A percentile compares a stretch with the other conserved stretches of the same genome.
phyloP scores from a whole-genome alignment of 805 yeast species.

The Yamadazyma philogaea region DNA sequence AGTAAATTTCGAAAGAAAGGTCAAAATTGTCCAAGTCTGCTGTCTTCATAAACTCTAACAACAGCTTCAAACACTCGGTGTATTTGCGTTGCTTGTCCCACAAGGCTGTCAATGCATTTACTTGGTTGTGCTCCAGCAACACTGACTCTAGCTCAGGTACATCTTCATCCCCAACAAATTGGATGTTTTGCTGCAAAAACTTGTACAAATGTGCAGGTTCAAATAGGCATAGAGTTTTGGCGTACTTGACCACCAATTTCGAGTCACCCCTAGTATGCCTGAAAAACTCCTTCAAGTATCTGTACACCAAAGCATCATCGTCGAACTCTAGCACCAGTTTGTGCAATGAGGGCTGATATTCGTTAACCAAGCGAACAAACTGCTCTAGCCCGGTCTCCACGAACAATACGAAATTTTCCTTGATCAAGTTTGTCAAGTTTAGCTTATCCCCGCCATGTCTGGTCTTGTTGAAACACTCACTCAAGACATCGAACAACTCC shows the following conservation, averaged over 20 bases:
- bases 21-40: slow-evolving; percentile 18
- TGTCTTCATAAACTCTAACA: slow-evolving; percentile 16
- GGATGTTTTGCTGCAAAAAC: slow-evolving; percentile 13
- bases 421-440: slow-evolving; percentile 22
- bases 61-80: slow-evolving; percentile 28
- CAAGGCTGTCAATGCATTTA: slow-evolving; percentile 32
- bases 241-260: slow-evolving; percentile 6
- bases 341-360: slow-evolving; percentile 40
- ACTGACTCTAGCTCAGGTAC: slow-evolving; percentile 11
- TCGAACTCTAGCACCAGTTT: slow-evolving; percentile 28
- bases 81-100: slow-evolving; percentile 20
- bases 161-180: slow-evolving; percentile 5
- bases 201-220: slow-evolving; percentile 7
- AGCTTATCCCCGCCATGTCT: slow-evolving; percentile 22
- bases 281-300: slow-evolving; percentile 30
- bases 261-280: slow-evolving; percentile 17
- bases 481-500: slow-evolving; percentile 24
- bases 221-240: slow-evolving; percentile 1
- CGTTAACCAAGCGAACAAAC: slow-evolving; percentile 36
- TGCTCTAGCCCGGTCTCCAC: slow-evolving; percentile 27
- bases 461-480: slow-evolving; percentile 19
- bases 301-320: slow-evolving; percentile 21
- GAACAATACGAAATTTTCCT: slow-evolving; percentile 23
- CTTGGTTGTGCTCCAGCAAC: slow-evolving; percentile 21
- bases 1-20: slow-evolving; percentile 31